Base-by-base conservation (phyloP, 2,329 filamentous ascomycete genomes). In the Pseudopyrenochaeta lycopersici region DNA sequence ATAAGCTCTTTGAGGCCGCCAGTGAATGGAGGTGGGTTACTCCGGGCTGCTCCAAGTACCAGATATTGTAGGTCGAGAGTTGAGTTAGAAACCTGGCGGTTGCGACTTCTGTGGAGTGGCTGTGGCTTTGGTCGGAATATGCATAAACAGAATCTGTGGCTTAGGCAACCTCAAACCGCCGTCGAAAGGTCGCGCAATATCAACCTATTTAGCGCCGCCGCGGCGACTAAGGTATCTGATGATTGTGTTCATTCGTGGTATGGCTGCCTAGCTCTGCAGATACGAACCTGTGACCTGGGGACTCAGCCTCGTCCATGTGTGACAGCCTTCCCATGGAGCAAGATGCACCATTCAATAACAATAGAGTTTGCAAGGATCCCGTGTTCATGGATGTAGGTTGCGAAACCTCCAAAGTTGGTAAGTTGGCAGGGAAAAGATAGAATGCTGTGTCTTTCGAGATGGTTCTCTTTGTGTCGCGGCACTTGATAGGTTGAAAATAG, bases 121-220 rank as follows among this genome's bases (percentile, higher is more conserved):
- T 53, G 45, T 45, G 38, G 27, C 44, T 4, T n/a, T 39, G n/a
- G 32, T 18, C 18, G 27, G 27, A 14, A 11, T 29, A 20, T n/a
- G 42, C 51, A 43, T 42, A 27, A 41, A 45, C 21, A 45, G 38
- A 38, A 29, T 11, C 31, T 36, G 46, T 53, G 43, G 33, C 42
- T 18, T 48, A 31, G 21, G 4, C 12, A 14, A 21, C 18, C 6
- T 40, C 27, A 10, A 21, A 45, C 38, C 45, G 31, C 46, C 48
- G 32, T 21, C 12, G n/a, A 18, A 44, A 29, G 31, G 49, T 52
- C 43, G 56, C 54, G 53, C 56, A 18, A 44, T 20, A 15, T 29
- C 38, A 23, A 14, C 17, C 15, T 30, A 20, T 20, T 39, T 21
- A 14, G 48, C 38, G 33, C 38, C 40, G 42, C 48, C 43, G 20